Evolutionary conservation across 495 filamentous ascomycete genomes (phyloP).

Genomic region (Aspergillus ostianus): DNA sequence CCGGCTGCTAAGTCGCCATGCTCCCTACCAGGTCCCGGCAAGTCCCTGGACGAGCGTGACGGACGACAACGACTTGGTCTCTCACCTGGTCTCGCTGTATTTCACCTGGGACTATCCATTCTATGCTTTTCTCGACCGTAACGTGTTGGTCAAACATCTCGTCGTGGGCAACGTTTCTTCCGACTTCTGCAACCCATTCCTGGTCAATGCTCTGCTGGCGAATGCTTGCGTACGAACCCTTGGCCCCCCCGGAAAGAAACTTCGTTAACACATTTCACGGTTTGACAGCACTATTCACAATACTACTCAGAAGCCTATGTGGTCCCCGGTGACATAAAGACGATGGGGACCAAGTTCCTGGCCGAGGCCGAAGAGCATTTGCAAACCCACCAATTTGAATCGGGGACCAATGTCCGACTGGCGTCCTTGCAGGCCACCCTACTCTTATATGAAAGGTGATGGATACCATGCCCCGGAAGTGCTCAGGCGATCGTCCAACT

Average conservation of each 20-base stretch:
- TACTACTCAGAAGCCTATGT: conserved; percentile 27
- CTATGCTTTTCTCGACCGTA: conserved; percentile 36
- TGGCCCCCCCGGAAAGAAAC: background rate
- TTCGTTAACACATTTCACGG: background rate
- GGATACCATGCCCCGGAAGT: background rate
- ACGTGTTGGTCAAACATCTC: conserved; percentile 40
- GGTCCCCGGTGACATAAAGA: conserved; percentile 28
- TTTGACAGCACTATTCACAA: conserved; percentile 28
- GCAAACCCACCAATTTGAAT: conserved; percentile 19
- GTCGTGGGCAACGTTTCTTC: conserved; percentile 21
- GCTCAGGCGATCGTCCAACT: background rate
- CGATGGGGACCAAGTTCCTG: conserved; percentile 29
- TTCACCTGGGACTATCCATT: conserved; percentile 48
- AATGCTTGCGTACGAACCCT: conserved; percentile 29
- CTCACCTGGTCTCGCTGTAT: conserved; percentile 46
- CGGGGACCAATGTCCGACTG: conserved; percentile 21
- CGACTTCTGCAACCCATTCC: conserved; percentile 41
- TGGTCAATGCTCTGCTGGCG: conserved; percentile 47
- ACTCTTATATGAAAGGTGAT: conserved; percentile 32
- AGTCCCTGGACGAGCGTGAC: conserved; percentile 48
- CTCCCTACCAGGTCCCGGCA: conserved; percentile 13
- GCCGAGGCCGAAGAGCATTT: conserved; percentile 30
- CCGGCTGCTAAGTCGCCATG: conserved; percentile 10
- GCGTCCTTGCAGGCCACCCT: conserved; percentile 30
- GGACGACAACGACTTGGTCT: conserved; percentile 44